Percentiles rank a stretch among this genome's conserved stretches.
Evolutionary conservation across 148 eudicot genomes (phyloP).

Genomic region (Fagopyrum tataricum): DNA sequence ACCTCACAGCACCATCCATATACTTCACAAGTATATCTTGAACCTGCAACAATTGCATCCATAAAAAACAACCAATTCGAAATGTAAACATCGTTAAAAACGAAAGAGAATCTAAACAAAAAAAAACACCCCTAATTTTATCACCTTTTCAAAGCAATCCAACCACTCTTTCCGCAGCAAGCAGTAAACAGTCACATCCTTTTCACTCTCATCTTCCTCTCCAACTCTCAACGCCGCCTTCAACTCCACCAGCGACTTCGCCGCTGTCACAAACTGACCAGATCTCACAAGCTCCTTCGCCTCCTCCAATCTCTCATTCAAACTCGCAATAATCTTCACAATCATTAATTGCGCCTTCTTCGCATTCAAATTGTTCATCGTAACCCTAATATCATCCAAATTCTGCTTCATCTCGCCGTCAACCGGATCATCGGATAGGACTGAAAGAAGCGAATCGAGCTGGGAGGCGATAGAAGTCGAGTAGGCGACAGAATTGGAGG

Average conservation of each 20-base stretch:
- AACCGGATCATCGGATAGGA: conserved; percentile 24
- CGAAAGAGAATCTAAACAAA: neutral
- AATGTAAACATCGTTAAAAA: neutral
- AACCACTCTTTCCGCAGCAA: conserved; percentile 65
- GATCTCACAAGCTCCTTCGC: conserved; percentile 31
- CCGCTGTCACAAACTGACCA: conserved; percentile 65
- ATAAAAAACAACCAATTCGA: neutral
- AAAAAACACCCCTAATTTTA: neutral
- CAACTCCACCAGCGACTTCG: conserved; percentile 41
- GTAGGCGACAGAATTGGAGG: conserved; percentile 36
- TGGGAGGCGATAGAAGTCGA: conserved; percentile 37
- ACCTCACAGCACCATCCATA: conserved; percentile 59
- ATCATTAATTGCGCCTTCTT: conserved; percentile 42
- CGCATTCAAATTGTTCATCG: conserved; percentile 37
- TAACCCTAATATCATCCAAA: conserved; percentile 32
- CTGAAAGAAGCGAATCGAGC: conserved; percentile 30
- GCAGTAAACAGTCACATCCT: conserved; percentile 52
- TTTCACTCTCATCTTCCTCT: conserved; percentile 26
- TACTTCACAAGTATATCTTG: conserved; percentile 66
- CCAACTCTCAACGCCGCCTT: conserved; percentile 47
- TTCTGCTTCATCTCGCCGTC: conserved; percentile 30
- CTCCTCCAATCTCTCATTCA: conserved; percentile 30
- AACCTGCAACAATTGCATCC: conserved; percentile 46
- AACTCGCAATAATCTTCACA: conserved; percentile 34
- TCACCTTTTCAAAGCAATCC: conserved; percentile 73